Conservation (phyloP, 257 asterid genomes). For the Petunia secreta region DNA sequence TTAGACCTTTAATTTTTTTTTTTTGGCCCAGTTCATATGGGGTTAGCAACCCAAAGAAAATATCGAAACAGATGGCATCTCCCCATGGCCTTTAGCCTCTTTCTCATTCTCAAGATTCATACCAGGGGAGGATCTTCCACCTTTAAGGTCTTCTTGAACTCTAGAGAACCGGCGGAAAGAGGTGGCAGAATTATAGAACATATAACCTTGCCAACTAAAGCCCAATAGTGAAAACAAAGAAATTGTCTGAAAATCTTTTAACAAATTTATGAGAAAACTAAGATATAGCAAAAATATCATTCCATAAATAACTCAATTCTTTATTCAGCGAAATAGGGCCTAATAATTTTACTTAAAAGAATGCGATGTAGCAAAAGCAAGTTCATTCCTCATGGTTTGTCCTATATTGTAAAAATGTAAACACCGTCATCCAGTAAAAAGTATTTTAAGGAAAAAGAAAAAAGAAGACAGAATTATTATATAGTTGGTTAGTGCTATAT, state of each 20-base stretch:
- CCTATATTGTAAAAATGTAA: not conserved
- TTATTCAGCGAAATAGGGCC: not conserved
- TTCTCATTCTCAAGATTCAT: too few relatives aligned
- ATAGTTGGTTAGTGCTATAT: not conserved
- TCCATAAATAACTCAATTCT: not conserved
- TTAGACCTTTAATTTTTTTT: not conserved
- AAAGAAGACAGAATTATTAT: not conserved
- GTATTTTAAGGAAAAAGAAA: not conserved
- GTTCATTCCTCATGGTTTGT: not conserved
- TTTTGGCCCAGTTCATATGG: not conserved
- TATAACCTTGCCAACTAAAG: too few relatives aligned
- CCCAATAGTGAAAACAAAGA: slow-evolving; percentile 7
- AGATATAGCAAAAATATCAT: not conserved
- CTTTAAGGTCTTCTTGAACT: too few relatives aligned
- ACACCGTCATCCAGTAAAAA: slow-evolving; percentile 2
- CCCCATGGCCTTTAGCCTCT: too few relatives aligned
- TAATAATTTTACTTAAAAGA: not conserved
- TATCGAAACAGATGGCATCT: too few relatives aligned
- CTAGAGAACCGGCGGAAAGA: too few relatives aligned
- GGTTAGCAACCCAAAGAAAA: too few relatives aligned
- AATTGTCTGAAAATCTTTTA: not conserved
- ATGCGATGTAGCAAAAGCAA: not conserved
- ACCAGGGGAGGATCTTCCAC: too few relatives aligned
- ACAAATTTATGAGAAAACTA: slow-evolving; percentile 10
- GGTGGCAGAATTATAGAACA: too few relatives aligned